Percentiles rank a stretch among this genome's conserved stretches.
phyloP scores from a whole-genome alignment of 306 rosid genomes.

The Lathyrus oleraceus region DNA sequence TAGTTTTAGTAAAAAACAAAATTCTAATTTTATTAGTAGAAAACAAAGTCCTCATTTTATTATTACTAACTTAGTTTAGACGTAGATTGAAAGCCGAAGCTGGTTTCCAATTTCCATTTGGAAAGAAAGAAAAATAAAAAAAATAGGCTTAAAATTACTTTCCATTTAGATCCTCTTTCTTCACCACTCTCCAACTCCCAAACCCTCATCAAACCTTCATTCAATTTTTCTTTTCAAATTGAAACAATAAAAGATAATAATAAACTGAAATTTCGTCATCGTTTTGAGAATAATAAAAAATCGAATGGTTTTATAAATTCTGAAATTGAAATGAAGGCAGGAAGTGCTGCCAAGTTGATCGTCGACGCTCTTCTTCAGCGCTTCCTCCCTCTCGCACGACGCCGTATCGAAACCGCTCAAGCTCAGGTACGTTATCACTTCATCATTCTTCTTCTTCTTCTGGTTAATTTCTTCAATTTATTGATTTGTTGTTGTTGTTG shows the following conservation, averaged over 20 bases:
- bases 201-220: slow-evolving; percentile 21
- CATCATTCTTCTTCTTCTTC: neutral
- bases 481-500: neutral
- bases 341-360: slow-evolving; percentile 94
- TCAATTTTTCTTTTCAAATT: neutral
- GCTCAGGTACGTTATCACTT: slow-evolving; percentile 58
- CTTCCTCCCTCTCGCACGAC: slow-evolving; percentile 96
- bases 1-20: too few relatives aligned
- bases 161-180: neutral
- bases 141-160: neutral
- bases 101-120: neutral
- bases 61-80: neutral
- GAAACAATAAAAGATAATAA: too few relatives aligned
- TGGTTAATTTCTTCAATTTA: neutral
- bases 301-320: slow-evolving; percentile 30
- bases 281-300: too few relatives aligned
- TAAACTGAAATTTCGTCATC: too few relatives aligned
- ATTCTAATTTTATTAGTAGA: too few relatives aligned
- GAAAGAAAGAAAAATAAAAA: neutral
- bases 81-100: neutral
- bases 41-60: too few relatives aligned
- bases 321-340: slow-evolving; percentile 68
- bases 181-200: slow-evolving; percentile 1
- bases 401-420: slow-evolving; percentile 99
- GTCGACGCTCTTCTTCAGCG: slow-evolving; percentile 98